phyloP scores from a whole-genome alignment of 148 eudicot species.

The Hydrangea macrophylla region DNA sequence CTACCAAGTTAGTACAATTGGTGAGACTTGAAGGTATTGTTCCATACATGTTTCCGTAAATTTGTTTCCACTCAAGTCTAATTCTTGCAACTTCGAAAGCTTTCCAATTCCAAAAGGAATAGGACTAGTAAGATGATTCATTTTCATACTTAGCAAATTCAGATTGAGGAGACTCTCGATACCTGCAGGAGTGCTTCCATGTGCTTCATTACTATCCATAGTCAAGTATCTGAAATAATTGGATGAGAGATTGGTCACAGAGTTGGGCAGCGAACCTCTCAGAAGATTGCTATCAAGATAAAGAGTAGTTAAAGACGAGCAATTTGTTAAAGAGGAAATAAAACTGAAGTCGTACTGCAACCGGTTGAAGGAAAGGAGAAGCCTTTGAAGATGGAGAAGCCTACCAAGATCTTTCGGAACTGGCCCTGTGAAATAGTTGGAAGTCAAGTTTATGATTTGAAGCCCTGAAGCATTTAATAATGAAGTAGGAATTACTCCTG shows the following conservation, averaged over 20 bases:
- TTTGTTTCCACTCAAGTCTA: background rate
- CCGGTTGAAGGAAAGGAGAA: background rate
- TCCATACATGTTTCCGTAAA: background rate
- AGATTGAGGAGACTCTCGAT: too few relatives aligned
- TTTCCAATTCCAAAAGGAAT: background rate
- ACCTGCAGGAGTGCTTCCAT: background rate
- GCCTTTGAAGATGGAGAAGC: background rate
- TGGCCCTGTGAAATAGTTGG: background rate
- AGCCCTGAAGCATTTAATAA: background rate
- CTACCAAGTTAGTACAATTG: conserved; percentile 2
- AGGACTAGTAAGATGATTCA: too few relatives aligned
- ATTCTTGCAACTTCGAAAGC: background rate
- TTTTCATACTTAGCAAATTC: too few relatives aligned
- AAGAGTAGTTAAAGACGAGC: background rate
- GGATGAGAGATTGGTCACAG: conserved; percentile 4
- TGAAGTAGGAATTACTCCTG: background rate
- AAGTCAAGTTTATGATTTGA: background rate
- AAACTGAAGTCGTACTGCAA: background rate
- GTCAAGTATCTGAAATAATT: background rate
- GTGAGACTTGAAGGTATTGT: conserved; percentile 13
- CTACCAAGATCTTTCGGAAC: conserved; percentile 9
- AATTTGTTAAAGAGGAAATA: conserved; percentile 1
- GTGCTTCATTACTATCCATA: background rate
- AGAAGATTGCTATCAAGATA: background rate
- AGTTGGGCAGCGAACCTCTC: background rate